Conservation (phyloP, 805 yeast genomes). For the Pichia kluyveri region DNA sequence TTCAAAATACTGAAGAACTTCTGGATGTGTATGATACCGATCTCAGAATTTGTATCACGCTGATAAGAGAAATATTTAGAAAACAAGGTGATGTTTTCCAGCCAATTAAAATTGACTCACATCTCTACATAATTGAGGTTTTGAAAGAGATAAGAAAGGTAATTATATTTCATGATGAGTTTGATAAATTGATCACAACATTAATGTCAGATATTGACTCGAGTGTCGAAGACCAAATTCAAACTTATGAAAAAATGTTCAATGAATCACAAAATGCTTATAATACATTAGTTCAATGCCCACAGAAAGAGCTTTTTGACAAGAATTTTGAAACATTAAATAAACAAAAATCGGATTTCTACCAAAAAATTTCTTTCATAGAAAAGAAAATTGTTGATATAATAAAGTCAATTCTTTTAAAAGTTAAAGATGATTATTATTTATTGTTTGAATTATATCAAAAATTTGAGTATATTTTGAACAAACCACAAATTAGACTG, state of each 20-base stretch:
- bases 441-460: slow-evolving; percentile 47
- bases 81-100: slow-evolving; percentile 65
- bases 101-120: slow-evolving; percentile 49
- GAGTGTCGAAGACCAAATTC: neutral
- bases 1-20: slow-evolving; percentile 24
- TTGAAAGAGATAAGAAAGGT: neutral
- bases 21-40: slow-evolving; percentile 51
- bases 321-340: neutral
- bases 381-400: slow-evolving; percentile 37
- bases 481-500: slow-evolving; percentile 45
- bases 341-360: slow-evolving; percentile 25
- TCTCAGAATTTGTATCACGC: slow-evolving; percentile 51
- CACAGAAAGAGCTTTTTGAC: neutral
- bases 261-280: slow-evolving; percentile 2
- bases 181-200: neutral
- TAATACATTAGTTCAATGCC: neutral
- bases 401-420: slow-evolving; percentile 30
- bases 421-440: slow-evolving; percentile 29
- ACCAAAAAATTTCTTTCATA: slow-evolving; percentile 31
- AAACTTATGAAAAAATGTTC: neutral
- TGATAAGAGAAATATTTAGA: slow-evolving; percentile 68
- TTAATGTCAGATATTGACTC: neutral
- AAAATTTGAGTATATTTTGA: slow-evolving; percentile 37
- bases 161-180: neutral
- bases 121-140: slow-evolving; percentile 10